Evolutionary conservation across 352 stramenopile species (phyloP).

Genomic region (Pythium inflatum): DNA sequence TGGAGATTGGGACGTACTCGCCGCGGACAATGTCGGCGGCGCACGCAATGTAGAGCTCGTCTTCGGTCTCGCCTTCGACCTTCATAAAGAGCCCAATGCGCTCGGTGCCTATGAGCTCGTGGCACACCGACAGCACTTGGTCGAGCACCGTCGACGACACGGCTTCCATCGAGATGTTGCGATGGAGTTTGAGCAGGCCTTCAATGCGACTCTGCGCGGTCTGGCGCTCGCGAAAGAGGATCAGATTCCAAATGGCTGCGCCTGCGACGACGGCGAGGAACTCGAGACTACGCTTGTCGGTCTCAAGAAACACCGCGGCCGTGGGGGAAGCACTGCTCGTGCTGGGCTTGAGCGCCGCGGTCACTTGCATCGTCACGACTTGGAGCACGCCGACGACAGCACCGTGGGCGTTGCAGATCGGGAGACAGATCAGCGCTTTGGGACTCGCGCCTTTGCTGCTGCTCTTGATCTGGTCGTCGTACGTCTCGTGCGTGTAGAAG

Average conservation of each 20-base stretch:
- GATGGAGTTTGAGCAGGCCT: constrained; percentile 66
- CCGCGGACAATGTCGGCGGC: constrained; percentile 67
- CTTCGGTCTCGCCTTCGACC: constrained; percentile 57
- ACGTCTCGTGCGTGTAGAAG: too few relatives aligned
- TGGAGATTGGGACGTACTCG: too few relatives aligned
- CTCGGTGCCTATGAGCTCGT: constrained; percentile 70
- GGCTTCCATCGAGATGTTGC: constrained; percentile 74
- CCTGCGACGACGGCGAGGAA: constrained; percentile 64
- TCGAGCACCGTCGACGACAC: constrained; percentile 62
- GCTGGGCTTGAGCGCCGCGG: too few relatives aligned
- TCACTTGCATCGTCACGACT: constrained; percentile 40
- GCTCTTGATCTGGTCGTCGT: too few relatives aligned
- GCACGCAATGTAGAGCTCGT: constrained; percentile 69
- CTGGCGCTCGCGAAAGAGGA: constrained; percentile 65
- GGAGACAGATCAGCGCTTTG: too few relatives aligned
- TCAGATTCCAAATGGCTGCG: constrained; percentile 70
- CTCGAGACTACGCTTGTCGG: constrained; percentile 53
- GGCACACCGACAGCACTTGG: constrained; percentile 67
- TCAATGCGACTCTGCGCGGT: constrained; percentile 73
- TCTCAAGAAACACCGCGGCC: constrained; percentile 55
- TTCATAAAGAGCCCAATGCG: constrained; percentile 74
- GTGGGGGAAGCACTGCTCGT: too few relatives aligned
- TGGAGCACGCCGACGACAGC: constrained; percentile 62
- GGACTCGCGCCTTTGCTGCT: too few relatives aligned
- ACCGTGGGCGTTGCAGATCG: constrained; percentile 65